Conservation (phyloP, 192 early-diverging fungal genomes). For the Jimgerdemannia flammicorona region DNA sequence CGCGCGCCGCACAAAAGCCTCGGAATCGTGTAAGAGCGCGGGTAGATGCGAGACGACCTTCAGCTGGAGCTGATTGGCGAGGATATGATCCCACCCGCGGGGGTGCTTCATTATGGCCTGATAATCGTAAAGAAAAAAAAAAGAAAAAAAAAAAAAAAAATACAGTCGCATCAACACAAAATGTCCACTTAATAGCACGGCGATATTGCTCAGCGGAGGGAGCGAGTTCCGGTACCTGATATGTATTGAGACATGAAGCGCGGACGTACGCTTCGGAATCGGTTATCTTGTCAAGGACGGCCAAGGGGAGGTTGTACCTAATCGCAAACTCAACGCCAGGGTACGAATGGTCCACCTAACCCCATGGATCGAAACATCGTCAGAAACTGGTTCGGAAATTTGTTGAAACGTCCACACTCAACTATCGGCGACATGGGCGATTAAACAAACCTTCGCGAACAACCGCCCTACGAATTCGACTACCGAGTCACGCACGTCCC, state of each 20-base stretch:
- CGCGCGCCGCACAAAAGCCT: conserved; percentile 49
- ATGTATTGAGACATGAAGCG: conserved; percentile 37
- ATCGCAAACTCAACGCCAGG: conserved; percentile 37
- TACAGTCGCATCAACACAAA: not conserved
- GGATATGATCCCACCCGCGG: conserved; percentile 47
- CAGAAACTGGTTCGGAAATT: no score
- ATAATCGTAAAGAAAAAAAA: not conserved
- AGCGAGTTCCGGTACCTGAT: conserved; percentile 21
- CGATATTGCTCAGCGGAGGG: no score
- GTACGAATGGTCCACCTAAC: not conserved
- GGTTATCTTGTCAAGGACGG: conserved; percentile 33
- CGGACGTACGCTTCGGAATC: conserved; percentile 53
- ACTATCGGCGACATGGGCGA: not conserved
- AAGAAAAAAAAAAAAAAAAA: not conserved
- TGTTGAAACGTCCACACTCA: not conserved
- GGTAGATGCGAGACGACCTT: conserved; percentile 35
- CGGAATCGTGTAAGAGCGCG: conserved; percentile 39
- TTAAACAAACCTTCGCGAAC: conserved; percentile 28
- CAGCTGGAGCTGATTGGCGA: conserved; percentile 31
- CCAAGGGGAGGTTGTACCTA: conserved; percentile 29
- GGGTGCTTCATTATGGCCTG: conserved; percentile 36
- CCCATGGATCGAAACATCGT: no score
- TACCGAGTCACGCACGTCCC: conserved; percentile 50
- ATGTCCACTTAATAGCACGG: no score
- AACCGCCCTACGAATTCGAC: conserved; percentile 46